phyloP scores from a whole-genome alignment of 257 asterid species.

The Nicotiana tomentosiformis region DNA sequence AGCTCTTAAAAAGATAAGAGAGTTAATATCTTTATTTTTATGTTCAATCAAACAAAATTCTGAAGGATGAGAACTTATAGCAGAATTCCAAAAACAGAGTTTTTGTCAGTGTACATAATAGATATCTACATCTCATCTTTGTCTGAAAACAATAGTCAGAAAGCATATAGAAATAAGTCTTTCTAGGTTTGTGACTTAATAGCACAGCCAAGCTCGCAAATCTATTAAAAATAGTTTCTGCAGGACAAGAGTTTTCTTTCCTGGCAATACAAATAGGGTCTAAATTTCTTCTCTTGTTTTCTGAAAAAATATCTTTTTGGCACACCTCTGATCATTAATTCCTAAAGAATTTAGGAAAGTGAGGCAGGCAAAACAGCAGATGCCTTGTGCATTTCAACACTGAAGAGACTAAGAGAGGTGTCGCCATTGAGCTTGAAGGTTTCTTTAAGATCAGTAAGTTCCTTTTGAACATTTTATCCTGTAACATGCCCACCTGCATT shows the following conservation, averaged over 20 bases:
- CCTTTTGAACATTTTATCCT: background rate
- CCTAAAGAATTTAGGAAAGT: conserved; percentile 36
- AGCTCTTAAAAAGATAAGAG: background rate
- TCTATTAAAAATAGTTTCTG: background rate
- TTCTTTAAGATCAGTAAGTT: conserved; percentile 79
- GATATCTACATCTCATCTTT: background rate
- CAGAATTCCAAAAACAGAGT: background rate
- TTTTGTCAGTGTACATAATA: background rate
- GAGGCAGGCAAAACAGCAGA: conserved; percentile 71
- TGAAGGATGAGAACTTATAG: background rate
- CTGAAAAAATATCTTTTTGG: background rate
- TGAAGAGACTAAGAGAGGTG: conserved; percentile 66
- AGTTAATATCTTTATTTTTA: too few species aligned
- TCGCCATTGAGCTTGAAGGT: conserved; percentile 94
- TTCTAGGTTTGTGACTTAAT: background rate
- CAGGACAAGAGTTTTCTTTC: background rate
- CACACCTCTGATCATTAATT: background rate
- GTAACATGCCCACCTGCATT: background rate
- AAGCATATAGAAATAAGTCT: background rate
- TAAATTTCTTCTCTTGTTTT: background rate
- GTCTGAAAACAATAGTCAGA: background rate
- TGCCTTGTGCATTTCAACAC: conserved; percentile 52
- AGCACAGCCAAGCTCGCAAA: background rate
- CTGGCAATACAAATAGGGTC: too few species aligned
- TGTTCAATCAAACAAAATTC: background rate